Conservation (phyloP, 331 rosid species). For the Malus hybrid region DNA sequence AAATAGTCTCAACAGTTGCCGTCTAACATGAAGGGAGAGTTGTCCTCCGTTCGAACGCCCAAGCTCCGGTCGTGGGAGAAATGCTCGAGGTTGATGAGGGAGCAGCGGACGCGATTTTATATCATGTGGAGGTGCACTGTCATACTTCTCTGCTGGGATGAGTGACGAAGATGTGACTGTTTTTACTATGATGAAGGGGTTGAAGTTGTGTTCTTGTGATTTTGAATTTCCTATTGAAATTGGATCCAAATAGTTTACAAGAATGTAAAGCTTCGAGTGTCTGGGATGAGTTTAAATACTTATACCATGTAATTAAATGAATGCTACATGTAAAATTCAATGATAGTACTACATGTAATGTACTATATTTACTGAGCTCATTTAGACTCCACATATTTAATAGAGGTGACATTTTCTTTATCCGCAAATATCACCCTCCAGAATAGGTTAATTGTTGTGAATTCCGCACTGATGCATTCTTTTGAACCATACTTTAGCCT, state of each 20-base stretch:
- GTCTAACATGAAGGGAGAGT: slow-evolving; percentile 3
- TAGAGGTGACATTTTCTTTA: too few relatives aligned
- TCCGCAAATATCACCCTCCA: too few relatives aligned
- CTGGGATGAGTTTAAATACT: not conserved
- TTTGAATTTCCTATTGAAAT: not conserved
- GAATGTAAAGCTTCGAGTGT: not conserved
- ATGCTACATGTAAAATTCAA: too few relatives aligned
- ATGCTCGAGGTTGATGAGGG: slow-evolving; percentile 55
- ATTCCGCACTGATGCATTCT: too few relatives aligned
- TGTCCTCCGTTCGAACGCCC: slow-evolving; percentile 19
- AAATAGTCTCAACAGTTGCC: not conserved
- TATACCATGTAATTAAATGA: too few relatives aligned
- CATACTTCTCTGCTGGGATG: slow-evolving; percentile 58
- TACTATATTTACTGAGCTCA: too few relatives aligned
- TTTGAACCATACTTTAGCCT: too few relatives aligned
- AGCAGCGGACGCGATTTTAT: slow-evolving; percentile 60
- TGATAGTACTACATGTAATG: too few relatives aligned
- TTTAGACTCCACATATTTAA: too few relatives aligned
- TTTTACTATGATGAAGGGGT: too few relatives aligned
- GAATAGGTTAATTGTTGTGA: too few relatives aligned
- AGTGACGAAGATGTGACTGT: not conserved
- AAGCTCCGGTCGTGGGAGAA: slow-evolving; percentile 46
- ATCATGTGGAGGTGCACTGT: slow-evolving; percentile 77
- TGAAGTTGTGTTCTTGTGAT: not conserved
- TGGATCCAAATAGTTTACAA: not conserved